phyloP scores from a whole-genome alignment of 129 eudicot species.

The Tagetes erecta region DNA sequence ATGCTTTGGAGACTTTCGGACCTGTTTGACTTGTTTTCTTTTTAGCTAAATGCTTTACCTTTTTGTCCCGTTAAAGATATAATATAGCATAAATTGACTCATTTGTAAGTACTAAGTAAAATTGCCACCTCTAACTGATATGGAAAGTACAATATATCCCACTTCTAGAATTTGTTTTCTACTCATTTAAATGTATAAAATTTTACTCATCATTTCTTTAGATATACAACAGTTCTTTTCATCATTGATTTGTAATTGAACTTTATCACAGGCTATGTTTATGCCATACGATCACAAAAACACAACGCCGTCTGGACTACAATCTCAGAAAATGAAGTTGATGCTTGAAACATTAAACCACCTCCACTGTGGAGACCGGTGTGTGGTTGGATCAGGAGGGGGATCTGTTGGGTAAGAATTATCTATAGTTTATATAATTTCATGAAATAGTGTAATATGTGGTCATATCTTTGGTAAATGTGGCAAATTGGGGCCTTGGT shows the following conservation, averaged over 20 bases:
- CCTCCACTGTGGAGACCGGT: conserved; percentile 75
- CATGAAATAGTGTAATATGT: not conserved
- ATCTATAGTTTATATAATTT: not conserved
- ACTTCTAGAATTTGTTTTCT: not conserved
- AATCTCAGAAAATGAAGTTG: conserved; percentile 65
- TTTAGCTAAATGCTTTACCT: not conserved
- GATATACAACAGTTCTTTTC: not conserved
- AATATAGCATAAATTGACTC: not conserved
- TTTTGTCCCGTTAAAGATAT: not conserved
- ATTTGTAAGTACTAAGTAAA: not conserved
- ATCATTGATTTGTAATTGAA: conserved; percentile 3
- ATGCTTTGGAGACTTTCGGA: not conserved
- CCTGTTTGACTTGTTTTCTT: not conserved
- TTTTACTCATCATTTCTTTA: not conserved
- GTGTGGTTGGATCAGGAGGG: conserved; percentile 93
- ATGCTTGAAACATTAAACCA: conserved; percentile 80
- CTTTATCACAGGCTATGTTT: conserved; percentile 64
- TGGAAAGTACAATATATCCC: not conserved
- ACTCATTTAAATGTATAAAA: not conserved
- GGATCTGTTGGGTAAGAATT: conserved; percentile 95
- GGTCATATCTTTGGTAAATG: not conserved
- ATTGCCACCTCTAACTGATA: not conserved
- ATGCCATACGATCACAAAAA: conserved; percentile 99
- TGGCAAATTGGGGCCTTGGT: not conserved
- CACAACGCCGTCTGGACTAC: conserved; percentile 72